Conservation (phyloP, 2,329 filamentous ascomycete genomes). For the Talaromyces piceae region DNA sequence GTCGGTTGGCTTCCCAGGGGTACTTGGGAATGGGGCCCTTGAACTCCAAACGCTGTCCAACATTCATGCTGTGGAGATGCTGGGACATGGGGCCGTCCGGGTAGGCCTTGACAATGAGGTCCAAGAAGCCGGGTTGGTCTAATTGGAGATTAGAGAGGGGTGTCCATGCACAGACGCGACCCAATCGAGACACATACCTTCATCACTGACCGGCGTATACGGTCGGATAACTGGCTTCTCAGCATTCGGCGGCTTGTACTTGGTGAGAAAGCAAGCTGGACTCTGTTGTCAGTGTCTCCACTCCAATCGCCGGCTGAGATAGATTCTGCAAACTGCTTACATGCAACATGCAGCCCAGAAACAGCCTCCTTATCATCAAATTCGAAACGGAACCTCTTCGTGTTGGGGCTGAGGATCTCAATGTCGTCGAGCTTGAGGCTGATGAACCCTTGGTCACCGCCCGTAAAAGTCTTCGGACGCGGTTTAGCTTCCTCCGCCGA, state of each 20-base stretch:
- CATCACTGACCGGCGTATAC: slow-evolving; percentile 87
- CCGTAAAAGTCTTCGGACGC: slow-evolving; percentile 56
- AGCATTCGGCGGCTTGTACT: slow-evolving; percentile 75
- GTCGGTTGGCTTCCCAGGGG: slow-evolving; percentile 82
- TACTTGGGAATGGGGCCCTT: slow-evolving; percentile 97
- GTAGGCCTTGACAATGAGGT: slow-evolving; percentile 89
- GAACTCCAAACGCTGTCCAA: slow-evolving; percentile 77
- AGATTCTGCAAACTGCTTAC: slow-evolving; percentile 31
- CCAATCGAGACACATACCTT: slow-evolving; percentile 47
- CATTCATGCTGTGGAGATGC: slow-evolving; percentile 74
- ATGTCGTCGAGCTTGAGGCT: slow-evolving; percentile 71
- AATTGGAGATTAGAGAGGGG: background rate
- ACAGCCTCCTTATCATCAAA: slow-evolving; percentile 78
- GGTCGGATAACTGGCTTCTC: slow-evolving; percentile 84
- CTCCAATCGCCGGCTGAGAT: no score
- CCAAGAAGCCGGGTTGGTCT: slow-evolving; percentile 72
- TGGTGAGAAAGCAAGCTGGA: slow-evolving; percentile 71
- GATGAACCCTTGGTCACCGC: slow-evolving; percentile 84
- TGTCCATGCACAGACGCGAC: background rate
- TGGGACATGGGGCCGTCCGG: slow-evolving; percentile 84
- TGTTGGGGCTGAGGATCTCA: slow-evolving; percentile 84
- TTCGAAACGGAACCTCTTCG: slow-evolving; percentile 83
- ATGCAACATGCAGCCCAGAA: slow-evolving; percentile 73
- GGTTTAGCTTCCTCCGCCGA: slow-evolving; percentile 26
- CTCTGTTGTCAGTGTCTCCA: background rate